A percentile compares a stretch with the other conserved stretches of the same genome.
Evolutionary conservation across 495 filamentous ascomycete species (phyloP).

Genomic region (Tuber magnatum): DNA sequence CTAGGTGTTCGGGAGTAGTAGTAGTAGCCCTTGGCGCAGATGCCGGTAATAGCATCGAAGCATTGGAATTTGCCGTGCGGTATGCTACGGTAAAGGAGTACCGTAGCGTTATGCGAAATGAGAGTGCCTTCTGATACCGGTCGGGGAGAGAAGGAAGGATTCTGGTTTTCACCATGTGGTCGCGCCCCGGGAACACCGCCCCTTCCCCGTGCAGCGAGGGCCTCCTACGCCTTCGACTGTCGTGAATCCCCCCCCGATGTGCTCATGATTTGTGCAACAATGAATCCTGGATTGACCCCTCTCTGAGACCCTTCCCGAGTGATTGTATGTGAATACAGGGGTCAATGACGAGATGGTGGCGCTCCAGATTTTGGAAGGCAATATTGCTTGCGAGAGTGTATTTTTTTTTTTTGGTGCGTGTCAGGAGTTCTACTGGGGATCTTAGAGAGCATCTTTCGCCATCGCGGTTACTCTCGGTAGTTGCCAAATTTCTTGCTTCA

Average conservation of each 20-base stretch:
- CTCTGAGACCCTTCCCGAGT: background rate
- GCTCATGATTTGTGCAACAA: background rate
- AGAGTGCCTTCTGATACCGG: background rate
- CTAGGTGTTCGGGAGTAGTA: background rate
- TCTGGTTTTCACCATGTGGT: background rate
- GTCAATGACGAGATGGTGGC: background rate
- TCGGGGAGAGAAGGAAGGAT: background rate
- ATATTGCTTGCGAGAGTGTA: background rate
- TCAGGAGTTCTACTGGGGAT: background rate
- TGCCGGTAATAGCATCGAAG: background rate
- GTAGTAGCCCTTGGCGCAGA: background rate
- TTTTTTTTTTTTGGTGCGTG: background rate
- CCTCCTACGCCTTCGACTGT: background rate
- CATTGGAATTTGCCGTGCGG: background rate
- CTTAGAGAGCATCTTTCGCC: background rate
- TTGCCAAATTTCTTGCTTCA: background rate
- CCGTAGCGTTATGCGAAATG: background rate
- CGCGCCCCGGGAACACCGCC: background rate
- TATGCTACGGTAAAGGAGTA: background rate
- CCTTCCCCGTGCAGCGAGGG: background rate
- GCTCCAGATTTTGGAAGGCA: background rate
- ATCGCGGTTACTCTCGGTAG: background rate
- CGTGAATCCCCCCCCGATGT: background rate
- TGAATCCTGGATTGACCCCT: background rate
- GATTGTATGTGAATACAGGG: background rate